These are phyloP conservation scores for Cairneyella variabilis DNA, from an alignment of 495 filamentous ascomycete genomes.

Conservation along the genomic window DNA sequence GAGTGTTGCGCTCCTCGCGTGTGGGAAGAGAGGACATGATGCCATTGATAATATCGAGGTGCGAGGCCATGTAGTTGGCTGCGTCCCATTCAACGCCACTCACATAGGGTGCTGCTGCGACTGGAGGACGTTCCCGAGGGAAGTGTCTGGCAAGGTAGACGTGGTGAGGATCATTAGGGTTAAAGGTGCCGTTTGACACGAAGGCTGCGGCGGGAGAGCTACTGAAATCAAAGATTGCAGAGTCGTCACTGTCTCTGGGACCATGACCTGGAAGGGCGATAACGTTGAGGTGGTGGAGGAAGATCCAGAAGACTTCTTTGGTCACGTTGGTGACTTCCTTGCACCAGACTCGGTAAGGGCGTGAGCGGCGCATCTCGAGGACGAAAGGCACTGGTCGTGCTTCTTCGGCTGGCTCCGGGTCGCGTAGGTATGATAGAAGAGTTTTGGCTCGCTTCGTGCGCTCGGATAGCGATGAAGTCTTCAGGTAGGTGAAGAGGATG, in stretches of 20 bases:
- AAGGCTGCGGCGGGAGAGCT: slow-evolving; percentile 2
- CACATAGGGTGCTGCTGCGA: slow-evolving; percentile 93
- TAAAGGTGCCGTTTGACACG: slow-evolving; percentile 9
- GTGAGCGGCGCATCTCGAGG: slow-evolving; percentile 76
- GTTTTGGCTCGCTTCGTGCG: slow-evolving; percentile 58
- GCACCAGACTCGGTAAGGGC: slow-evolving; percentile 91
- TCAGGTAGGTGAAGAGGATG: slow-evolving; percentile 80
- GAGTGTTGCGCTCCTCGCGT: slow-evolving; percentile 64
- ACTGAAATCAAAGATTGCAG: no score
- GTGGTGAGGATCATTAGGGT: slow-evolving; percentile 13
- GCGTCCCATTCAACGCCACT: slow-evolving; percentile 99
- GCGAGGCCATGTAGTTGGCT: slow-evolving; percentile 89
- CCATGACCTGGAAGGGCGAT: slow-evolving; percentile 51
- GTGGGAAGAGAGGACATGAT: slow-evolving; percentile 81
- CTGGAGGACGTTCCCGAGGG: slow-evolving; percentile 80
- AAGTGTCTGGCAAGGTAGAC: slow-evolving; percentile 71
- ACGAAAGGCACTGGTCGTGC: slow-evolving; percentile 81
- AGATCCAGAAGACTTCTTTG: slow-evolving; percentile 99
- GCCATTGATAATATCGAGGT: slow-evolving; percentile 90
- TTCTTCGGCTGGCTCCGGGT: slow-evolving; percentile 72
- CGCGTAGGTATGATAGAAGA: slow-evolving; percentile 74
- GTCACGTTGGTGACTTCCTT: slow-evolving; percentile 88
- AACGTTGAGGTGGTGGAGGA: slow-evolving; percentile 88
- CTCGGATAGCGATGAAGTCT: slow-evolving; percentile 48
- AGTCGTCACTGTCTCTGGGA: slow-evolving; percentile 8